Conservation (phyloP, 208 protist genomes). For the Trypanosoma lewisi region DNA sequence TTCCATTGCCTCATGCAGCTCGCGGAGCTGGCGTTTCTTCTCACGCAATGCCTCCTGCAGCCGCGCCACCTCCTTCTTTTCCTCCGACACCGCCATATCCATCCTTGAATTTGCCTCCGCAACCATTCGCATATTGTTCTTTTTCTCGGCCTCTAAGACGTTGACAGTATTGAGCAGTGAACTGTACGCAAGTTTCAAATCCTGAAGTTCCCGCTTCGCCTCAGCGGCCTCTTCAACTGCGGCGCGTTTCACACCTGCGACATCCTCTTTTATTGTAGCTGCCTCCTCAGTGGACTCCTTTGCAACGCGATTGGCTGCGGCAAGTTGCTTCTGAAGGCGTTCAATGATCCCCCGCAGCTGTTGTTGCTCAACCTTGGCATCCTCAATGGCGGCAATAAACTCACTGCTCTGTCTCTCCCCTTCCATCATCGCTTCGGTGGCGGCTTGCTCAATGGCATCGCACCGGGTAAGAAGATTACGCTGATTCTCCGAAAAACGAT, state of each 20-base stretch:
- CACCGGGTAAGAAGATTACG: conserved; percentile 37
- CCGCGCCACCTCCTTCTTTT: conserved; percentile 34
- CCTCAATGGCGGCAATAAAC: conserved; percentile 44
- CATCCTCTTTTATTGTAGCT: conserved; percentile 29
- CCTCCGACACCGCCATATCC: conserved; percentile 34
- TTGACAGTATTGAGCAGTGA: conserved; percentile 22
- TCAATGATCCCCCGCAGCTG: conserved; percentile 43
- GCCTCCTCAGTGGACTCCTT: conserved; percentile 27
- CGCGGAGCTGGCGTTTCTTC: neutral
- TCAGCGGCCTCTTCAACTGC: conserved; percentile 46
- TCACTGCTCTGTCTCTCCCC: conserved; percentile 51
- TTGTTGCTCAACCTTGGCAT: conserved; percentile 61
- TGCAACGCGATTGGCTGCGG: conserved; percentile 11
- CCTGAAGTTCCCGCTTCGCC: conserved; percentile 51
- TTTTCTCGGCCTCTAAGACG: conserved; percentile 41
- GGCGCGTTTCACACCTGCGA: conserved; percentile 23
- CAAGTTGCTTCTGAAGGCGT: conserved; percentile 30
- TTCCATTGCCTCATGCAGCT: neutral
- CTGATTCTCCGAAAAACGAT: conserved; percentile 32
- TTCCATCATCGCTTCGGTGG: conserved; percentile 57
- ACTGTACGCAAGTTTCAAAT: conserved; percentile 25
- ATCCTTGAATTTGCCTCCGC: conserved; percentile 43
- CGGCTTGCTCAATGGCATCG: conserved; percentile 49
- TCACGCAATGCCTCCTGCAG: conserved; percentile 24
- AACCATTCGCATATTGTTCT: conserved; percentile 37